Base-by-base conservation (phyloP, 148 eudicot genomes). In the Nepenthes mirabilis region DNA sequence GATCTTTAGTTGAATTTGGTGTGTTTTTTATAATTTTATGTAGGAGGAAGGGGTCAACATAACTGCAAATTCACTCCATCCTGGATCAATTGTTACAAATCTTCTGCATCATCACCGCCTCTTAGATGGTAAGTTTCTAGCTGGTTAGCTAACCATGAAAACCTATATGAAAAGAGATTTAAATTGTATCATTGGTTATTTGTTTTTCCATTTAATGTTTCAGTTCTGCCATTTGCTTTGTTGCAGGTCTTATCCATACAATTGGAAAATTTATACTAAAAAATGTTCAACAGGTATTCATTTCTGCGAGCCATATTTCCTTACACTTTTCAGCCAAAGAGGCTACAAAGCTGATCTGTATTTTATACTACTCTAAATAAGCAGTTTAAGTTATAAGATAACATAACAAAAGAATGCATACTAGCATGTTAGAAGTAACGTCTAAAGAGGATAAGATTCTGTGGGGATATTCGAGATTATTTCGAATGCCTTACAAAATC, bases 1-100 rank as follows among this genome's bases (percentile, higher is more conserved):
- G 57, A 53, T 47, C 37, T 54, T 34, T 23, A 23, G 23, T 12
- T 57, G 34, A 34, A 32, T 9, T 56, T 45, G 23, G 23, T 23
- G 53, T 40, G 33, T 32, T 43, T 33, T 54, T 11, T 40, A 40
- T 40, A 4, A 23, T 40, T 40, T 4, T 40, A 49, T 49, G 52
- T 12, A 91, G 94, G 87, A 85, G 65, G 98, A 85, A 62, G 96
- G 90, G 58, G 72, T 77, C 45, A 63, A 83, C 61, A 79, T 91
- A 63, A 83, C 85, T 34, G 89, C 88, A 5, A 90, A 90, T 66
- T 82, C 97, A 36, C 82, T 90, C 49, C 97, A 90, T 63, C 98
- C 98, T 8, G 98, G 98, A 63, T 70, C 82, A 43, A 84, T 91
- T 64, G 73, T 79, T 53, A 91, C 98, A 68, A 88, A 85, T 68